Percentiles rank a stretch among this genome's conserved stretches.
Evolutionary conservation across 1,284 basidiomycete species (phyloP).

Genomic region (Leccinum pachyderme): DNA sequence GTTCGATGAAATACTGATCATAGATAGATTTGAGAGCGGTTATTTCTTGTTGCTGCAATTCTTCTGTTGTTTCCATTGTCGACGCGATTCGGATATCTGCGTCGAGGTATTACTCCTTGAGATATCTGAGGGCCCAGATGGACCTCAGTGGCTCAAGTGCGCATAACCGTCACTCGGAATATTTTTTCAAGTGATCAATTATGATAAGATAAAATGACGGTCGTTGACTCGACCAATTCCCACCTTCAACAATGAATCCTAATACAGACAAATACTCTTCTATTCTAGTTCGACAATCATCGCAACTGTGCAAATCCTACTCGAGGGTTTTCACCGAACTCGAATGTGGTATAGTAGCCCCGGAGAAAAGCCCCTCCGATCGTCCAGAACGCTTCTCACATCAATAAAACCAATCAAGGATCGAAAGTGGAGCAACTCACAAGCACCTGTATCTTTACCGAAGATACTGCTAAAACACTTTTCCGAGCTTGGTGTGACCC

Average conservation of each 20-base stretch:
- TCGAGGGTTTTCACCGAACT: background rate
- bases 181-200: slow-evolving; percentile 7
- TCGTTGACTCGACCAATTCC: slow-evolving; percentile 8
- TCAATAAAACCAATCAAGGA: background rate
- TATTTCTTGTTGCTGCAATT: slow-evolving; percentile 72
- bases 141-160: slow-evolving; percentile 74
- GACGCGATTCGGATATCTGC: slow-evolving; percentile 2
- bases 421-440: background rate
- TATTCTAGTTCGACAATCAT: no score
- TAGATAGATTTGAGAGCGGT: slow-evolving; percentile 76
- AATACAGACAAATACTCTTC: slow-evolving; percentile 23
- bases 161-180: slow-evolving; percentile 42
- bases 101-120: slow-evolving; percentile 34
- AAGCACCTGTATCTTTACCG: background rate
- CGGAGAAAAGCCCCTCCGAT: background rate
- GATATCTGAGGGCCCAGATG: slow-evolving; percentile 56
- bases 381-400: background rate
- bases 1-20: slow-evolving; percentile 68
- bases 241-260: slow-evolving; percentile 8
- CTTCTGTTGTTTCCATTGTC: slow-evolving; percentile 66
- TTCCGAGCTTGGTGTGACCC: background rate
- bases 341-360: background rate
- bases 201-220: slow-evolving; percentile 6
- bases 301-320: background rate
- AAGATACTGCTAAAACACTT: background rate